Evolutionary conservation across 2,329 filamentous ascomycete genomes (phyloP).

Genomic region (Trichoderma gracile): DNA sequence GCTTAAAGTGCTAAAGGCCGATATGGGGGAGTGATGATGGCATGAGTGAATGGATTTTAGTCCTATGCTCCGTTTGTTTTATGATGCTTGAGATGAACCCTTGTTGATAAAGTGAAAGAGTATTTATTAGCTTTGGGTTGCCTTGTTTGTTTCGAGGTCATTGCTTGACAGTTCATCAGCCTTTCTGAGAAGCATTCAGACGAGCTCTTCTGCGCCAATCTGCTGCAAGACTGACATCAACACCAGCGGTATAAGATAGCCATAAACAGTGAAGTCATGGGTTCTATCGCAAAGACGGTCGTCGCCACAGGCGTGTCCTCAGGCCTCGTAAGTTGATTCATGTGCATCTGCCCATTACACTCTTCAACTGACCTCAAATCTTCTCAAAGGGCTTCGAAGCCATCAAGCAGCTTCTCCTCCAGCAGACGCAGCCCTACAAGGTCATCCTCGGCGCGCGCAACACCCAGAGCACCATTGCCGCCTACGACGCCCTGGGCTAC

Average conservation of each 20-base stretch:
- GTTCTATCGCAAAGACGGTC: slow-evolving; percentile 48
- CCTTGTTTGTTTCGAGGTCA: background rate
- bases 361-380: background rate
- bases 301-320: slow-evolving; percentile 54
- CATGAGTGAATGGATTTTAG: background rate
- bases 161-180: background rate
- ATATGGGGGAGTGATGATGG: background rate
- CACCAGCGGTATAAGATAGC: background rate
- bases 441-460: slow-evolving; percentile 55
- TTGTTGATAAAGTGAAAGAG: background rate
- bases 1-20: slow-evolving; percentile 16
- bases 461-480: slow-evolving; percentile 42
- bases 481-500: slow-evolving; percentile 45
- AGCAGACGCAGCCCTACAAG: slow-evolving; percentile 47
- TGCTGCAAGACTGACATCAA: too few relatives aligned
- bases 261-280: slow-evolving; percentile 34
- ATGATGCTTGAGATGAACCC: too few relatives aligned
- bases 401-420: slow-evolving; percentile 51
- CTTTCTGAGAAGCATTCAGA: background rate
- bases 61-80: background rate
- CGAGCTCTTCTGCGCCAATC: background rate
- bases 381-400: slow-evolving; percentile 51
- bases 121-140: slow-evolving; percentile 1
- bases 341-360: too few relatives aligned
- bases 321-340: slow-evolving; percentile 47